Evolutionary conservation across 1,284 basidiomycete genomes (phyloP), one percentile per base, ranked within the genome.

Genomic region (Moniliella sp.): DNA sequence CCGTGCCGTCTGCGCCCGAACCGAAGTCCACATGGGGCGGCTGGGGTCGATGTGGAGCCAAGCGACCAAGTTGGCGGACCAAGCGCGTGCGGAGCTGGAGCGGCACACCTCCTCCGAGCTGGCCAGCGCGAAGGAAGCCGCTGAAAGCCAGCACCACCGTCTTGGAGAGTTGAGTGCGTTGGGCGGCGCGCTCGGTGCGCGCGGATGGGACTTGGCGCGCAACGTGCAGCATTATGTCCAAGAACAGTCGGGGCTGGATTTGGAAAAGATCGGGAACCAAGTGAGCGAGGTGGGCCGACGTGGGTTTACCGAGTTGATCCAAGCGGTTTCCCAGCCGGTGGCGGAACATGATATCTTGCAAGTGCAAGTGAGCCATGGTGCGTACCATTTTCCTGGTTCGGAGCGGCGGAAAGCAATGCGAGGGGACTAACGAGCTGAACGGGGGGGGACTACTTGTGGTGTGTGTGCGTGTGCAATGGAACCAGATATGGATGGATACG

Each of bases 261-360:
- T 50, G 5, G 54, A 55, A 14, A 50, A 53, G 30, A 37, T 48
- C 31, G 40, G 54, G 15, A 42, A 46, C 7, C 49, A 59, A 12
- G 36, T 56, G 18, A 40, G 45, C 7, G 46, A 42, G 17, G 47
- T 41, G 0, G 52, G 51, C 25, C 41, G 41, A 28, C 42, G 47
- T 9, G 52, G 54, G 9, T 56, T 51, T 50, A 48, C 42, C 19
- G 84, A 88, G 36, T 74, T 97, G 34, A 65, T 97, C 40, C 91
- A 94, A 57, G 86, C 78, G 11, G 88, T 99, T 31, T 91, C 88
- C 0, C 91, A 91, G 15, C 91, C 91, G 3, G 94, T 97, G 47
- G 79, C 84, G 9, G 83, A 84, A 48, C 88, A 97, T 59, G 91
- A 99, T 64, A 82, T 94, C 13, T 80, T 97, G 38, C 75, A 91